Conservation (phyloP, 2,329 filamentous ascomycete genomes). For the Xylariales sp. region DNA sequence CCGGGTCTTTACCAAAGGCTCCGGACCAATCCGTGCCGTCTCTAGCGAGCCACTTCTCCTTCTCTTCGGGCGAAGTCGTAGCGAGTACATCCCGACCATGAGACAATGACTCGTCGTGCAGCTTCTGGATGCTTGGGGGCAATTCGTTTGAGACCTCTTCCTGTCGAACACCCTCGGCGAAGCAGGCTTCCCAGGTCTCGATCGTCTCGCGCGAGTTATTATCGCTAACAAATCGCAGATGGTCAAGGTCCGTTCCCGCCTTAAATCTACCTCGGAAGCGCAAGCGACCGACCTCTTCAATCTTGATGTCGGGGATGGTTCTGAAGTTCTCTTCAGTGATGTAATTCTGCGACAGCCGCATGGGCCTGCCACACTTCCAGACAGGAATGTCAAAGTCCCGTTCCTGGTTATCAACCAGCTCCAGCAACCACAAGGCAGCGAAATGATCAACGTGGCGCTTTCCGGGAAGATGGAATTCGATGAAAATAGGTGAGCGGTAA, state of each 20-base stretch:
- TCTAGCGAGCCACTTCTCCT: conserved; percentile 80
- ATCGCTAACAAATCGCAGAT: conserved; percentile 83
- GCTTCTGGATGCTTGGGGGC: conserved; percentile 75
- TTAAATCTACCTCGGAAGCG: conserved; percentile 87
- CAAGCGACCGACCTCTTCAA: conserved; percentile 84
- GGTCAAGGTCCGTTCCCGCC: conserved; percentile 87
- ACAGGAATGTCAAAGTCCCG: conserved; percentile 87
- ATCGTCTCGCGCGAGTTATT: conserved; percentile 93
- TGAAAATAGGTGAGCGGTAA: conserved; percentile 88
- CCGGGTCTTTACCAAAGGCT: conserved; percentile 84
- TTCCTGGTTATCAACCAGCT: conserved; percentile 83
- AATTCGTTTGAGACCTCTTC: conserved; percentile 78
- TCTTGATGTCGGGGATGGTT: conserved; percentile 76
- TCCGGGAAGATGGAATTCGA: conserved; percentile 80
- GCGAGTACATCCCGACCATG: conserved; percentile 85
- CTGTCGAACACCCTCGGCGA: conserved; percentile 83
- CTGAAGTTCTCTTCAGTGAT: conserved; percentile 82
- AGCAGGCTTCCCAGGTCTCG: conserved; percentile 93
- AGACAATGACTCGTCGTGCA: conserved; percentile 85
- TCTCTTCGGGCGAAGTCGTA: conserved; percentile 76
- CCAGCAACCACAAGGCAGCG: conserved; percentile 86
- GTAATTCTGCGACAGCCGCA: conserved; percentile 89
- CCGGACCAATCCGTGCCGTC: conserved; percentile 88
- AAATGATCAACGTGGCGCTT: conserved; percentile 80
- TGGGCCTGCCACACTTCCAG: conserved; percentile 81